Base-by-base conservation (phyloP, 306 rosid genomes). In the Mucuna pruriens region DNA sequence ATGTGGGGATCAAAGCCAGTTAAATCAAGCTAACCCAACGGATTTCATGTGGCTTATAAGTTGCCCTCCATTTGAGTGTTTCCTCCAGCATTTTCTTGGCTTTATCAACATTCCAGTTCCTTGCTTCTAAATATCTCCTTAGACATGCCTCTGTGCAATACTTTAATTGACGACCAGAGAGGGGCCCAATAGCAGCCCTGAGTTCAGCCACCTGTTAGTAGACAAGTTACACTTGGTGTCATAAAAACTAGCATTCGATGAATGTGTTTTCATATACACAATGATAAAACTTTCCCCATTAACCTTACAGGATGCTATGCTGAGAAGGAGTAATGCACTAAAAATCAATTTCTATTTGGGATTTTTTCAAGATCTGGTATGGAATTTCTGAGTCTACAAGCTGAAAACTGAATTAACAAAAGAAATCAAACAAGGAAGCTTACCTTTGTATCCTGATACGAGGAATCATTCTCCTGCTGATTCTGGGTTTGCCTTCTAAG, bases 1-100 rank as follows among this genome's bases (percentile, higher is more conserved):
- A 52, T 25, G 33, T 67, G 17, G 20, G 60, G 40, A 34, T 9
- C 66, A 46, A 64, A 69, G 48, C 10, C 20, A 2, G 63, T 78
- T 39, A 54, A 71, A 46, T 51, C 33, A 39, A n/a, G 74, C 80
- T 69, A 83, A 95, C 99, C 99, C 99, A 95, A 57, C 92, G 94
- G 46, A 88, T 95, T 87, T 95, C 98, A 84, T 95, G 97, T 1
- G 99, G 97, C 86, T 88, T 93, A 61, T 84, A 95, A 66, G 88
- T 60, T 36, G 90, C 79, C 87, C 99, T 91, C 99, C 99, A 95
- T 81, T 83, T 87, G 46, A 95, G 90, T 13, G 99, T 60, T 71
- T 90, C 98, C 77, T 91, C 90, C 22, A 95, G 25, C 97, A 93
- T 89, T 85, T 93, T 95, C 96, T 87, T 93, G 34, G 97, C 61